phyloP scores from a whole-genome alignment of 2,329 filamentous ascomycete genomes.

The Exophiala spinifera region DNA sequence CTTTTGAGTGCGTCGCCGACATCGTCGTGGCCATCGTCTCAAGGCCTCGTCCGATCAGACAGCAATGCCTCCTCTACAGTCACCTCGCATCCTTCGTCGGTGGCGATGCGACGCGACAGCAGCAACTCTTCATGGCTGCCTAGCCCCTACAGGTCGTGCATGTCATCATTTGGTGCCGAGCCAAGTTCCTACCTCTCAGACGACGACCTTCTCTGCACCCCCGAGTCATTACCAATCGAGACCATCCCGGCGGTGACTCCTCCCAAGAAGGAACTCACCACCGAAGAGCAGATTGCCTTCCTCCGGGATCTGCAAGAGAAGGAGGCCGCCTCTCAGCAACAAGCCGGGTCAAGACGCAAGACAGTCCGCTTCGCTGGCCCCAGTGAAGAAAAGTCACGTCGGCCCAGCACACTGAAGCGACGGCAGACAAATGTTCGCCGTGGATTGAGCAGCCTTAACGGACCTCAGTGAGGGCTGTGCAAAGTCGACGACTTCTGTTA shows the following conservation, averaged over 20 bases:
- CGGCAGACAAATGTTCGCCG: constrained; percentile 15
- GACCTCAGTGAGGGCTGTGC: constrained; percentile 24
- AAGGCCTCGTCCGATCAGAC: constrained; percentile 14
- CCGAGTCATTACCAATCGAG: constrained; percentile 23
- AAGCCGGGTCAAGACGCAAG: constrained; percentile 19
- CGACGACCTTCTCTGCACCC: constrained; percentile 26
- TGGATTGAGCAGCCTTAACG: constrained; percentile 17
- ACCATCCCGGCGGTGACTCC: constrained; percentile 22
- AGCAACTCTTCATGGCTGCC: constrained; percentile 28
- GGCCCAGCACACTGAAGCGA: constrained; percentile 19
- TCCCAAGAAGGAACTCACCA: constrained; percentile 28
- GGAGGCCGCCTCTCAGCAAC: constrained; percentile 16
- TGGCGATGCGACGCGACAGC: constrained; percentile 26
- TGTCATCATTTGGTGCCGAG: constrained; percentile 25
- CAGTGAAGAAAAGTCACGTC: constrained; percentile 18
- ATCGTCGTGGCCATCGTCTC: constrained; percentile 20
- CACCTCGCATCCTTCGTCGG: constrained; percentile 16
- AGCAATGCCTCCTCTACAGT: constrained; percentile 18
- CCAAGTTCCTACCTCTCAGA: constrained; percentile 29
- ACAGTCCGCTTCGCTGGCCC: constrained; percentile 25
- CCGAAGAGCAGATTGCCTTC: constrained; percentile 29
- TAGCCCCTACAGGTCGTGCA: constrained; percentile 29
- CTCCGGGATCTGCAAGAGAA: constrained; percentile 28
- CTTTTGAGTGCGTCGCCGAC: constrained; percentile 25
- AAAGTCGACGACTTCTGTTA: too few relatives aligned